Evolutionary conservation across 176 grass and related monocot species (phyloP).

Genomic region (Echinochloa phyllopogon): DNA sequence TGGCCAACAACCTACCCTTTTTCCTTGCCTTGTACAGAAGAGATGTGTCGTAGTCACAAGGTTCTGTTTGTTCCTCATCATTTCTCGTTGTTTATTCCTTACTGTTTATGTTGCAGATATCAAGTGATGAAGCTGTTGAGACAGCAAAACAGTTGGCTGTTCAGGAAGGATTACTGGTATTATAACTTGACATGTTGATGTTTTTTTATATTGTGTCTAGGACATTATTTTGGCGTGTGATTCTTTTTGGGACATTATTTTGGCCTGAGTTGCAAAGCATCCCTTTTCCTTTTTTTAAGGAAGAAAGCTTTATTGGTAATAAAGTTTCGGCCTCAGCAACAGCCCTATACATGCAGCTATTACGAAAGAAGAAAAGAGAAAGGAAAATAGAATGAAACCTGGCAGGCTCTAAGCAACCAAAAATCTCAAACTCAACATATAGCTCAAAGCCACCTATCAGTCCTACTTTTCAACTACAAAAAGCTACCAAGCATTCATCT

Average conservation of each 20-base stretch:
- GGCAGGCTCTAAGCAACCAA: no score
- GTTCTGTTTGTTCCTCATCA: slow-evolving; percentile 8
- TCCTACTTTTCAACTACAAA: not conserved
- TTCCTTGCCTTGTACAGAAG: not conserved
- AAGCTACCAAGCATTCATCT: not conserved
- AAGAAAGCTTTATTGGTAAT: not conserved
- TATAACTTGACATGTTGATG: slow-evolving; percentile 24
- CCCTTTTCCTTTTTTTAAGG: not conserved
- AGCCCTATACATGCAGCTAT: no score
- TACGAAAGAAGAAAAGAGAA: no score
- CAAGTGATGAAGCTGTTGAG: slow-evolving; percentile 91
- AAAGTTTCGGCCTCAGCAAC: no score
- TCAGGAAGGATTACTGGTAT: slow-evolving; percentile 95
- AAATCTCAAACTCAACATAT: not conserved
- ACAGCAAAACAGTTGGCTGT: slow-evolving; percentile 95
- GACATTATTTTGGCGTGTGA: not conserved
- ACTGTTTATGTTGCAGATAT: slow-evolving; percentile 60
- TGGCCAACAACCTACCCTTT: not conserved
- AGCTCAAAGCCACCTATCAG: not conserved
- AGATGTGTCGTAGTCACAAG: not conserved
- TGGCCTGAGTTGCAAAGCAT: not conserved
- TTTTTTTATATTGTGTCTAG: not conserved
- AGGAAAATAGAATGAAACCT: no score
- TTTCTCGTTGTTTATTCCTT: not conserved
- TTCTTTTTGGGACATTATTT: slow-evolving; percentile 12